Conservation (phyloP, 129 eudicot genomes). For the Saposhnikovia divaricata region DNA sequence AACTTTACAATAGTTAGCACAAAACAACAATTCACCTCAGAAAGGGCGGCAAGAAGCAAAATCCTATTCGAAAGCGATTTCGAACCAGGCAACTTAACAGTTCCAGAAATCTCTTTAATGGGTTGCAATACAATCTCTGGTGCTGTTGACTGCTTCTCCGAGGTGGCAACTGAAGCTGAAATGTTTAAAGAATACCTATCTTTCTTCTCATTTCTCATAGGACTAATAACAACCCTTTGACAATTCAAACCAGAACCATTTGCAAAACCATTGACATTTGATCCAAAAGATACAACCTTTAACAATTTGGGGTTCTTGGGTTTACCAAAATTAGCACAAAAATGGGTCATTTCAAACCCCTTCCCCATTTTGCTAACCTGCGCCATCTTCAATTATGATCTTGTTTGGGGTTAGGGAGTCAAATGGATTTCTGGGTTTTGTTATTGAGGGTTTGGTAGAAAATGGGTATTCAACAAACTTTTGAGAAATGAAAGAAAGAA, state of each 20-base stretch:
- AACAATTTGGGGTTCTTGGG: conserved; percentile 35
- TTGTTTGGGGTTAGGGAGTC: background rate
- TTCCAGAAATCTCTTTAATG: conserved; percentile 84
- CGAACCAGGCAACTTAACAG: conserved; percentile 79
- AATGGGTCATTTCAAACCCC: conserved; percentile 31
- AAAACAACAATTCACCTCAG: conserved; percentile 50
- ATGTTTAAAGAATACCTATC: conserved; percentile 17
- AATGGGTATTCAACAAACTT: background rate
- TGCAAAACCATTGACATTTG: conserved; percentile 24
- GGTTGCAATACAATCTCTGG: conserved; percentile 94
- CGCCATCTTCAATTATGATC: conserved; percentile 29
- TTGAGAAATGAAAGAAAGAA: background rate
- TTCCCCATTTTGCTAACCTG: conserved; percentile 36
- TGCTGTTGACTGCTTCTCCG: conserved; percentile 64
- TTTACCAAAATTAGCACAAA: conserved; percentile 29
- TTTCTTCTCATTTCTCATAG: conserved; percentile 13
- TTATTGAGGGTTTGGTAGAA: background rate
- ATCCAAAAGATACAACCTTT: conserved; percentile 34
- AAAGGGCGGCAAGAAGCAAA: conserved; percentile 82
- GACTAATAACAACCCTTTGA: conserved; percentile 25
- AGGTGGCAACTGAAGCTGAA: conserved; percentile 52
- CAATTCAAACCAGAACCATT: conserved; percentile 16
- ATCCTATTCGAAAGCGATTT: conserved; percentile 87
- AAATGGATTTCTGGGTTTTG: conserved; percentile 5
- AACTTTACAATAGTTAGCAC: background rate